Base-by-base conservation (phyloP, 139 green algal species). In the Volvox reticuliferus region DNA sequence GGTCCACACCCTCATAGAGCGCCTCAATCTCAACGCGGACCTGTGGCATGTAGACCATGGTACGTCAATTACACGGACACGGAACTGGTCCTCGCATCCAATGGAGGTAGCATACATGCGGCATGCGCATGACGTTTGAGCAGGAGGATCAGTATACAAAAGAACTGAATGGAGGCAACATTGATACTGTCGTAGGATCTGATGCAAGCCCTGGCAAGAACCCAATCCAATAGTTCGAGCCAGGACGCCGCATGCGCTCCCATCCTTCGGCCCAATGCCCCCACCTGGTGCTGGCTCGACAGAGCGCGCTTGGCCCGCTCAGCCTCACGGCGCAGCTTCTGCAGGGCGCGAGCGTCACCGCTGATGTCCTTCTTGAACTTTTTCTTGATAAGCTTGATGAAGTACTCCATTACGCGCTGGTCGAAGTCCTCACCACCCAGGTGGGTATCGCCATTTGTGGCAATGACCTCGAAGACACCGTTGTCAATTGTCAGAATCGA, bases 321-420 rank as follows among this genome's bases (percentile, higher is more conserved):
- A 50, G 97, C 97, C 95, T 99, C 98, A 30, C 98, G 95, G 71
- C 98, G 95, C 69, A 99, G 97, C 96, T 99, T 99, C 94, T 98
- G 97, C 86, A 99, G 94, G 0, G 98, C 98, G 78, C 97, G 96
- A 50, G 94, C 93, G 93, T 99, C 98, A n/a, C 89, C 83, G 88
- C 93, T 97, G 87, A 99, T 93, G 88, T 99, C 98, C 93, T 98
- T 97, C 91, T 96, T 95, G 95, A 97, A 98, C 96, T 99, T 99
- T 80, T 97, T 96, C 96, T 99, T 99, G 94, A 99, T 98, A 22
- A 99, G 95, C 96, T 99, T 99, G 94, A 99, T 99, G 94, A 99
- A 99, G 96, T 99, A 99, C 94, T 99, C 96, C 97, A 99, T 99
- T 0, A 99, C 94, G 65, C 96, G 95, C 93, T 99, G 97, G 95